phyloP scores from a whole-genome alignment of 2,329 filamentous ascomycete species.

The Curvularia spicifera region DNA sequence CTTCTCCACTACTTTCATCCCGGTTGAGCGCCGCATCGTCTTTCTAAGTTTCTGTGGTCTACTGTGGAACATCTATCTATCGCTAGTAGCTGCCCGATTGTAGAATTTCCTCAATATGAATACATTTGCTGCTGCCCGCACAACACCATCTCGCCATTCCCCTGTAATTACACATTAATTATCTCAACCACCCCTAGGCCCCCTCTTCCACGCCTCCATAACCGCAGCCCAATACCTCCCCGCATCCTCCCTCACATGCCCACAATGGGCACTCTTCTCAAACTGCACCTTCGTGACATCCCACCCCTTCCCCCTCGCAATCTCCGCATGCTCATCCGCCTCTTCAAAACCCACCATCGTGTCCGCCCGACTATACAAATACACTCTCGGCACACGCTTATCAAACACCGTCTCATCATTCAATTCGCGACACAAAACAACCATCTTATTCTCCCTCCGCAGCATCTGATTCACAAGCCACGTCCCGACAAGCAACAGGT shows the following conservation, averaged over 20 bases:
- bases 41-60: constrained; percentile 76
- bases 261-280: constrained; percentile 65
- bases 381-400: constrained; percentile 56
- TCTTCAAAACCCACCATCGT: constrained; percentile 63
- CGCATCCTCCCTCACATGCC: constrained; percentile 64
- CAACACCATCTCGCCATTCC: background rate
- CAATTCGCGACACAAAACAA: constrained; percentile 38
- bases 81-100: constrained; percentile 60
- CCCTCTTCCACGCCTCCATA: constrained; percentile 40
- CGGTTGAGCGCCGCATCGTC: constrained; percentile 71
- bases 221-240: constrained; percentile 63
- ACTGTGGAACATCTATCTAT: constrained; percentile 77
- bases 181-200: constrained; percentile 11
- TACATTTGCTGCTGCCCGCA: background rate
- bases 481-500: constrained; percentile 33
- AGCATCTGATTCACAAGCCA: constrained; percentile 27
- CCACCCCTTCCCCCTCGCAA: constrained; percentile 59
- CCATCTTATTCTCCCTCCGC: constrained; percentile 35
- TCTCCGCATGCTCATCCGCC: constrained; percentile 61
- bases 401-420: constrained; percentile 40
- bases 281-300: constrained; percentile 60
- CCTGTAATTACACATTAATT: background rate
- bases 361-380: constrained; percentile 66
- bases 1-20: constrained; percentile 73
- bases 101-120: constrained; percentile 22